Evolutionary conservation across 192 early-diverging fungal species (phyloP), one percentile per base, ranked within the genome.

Genomic region (Spinellus fusiger): DNA sequence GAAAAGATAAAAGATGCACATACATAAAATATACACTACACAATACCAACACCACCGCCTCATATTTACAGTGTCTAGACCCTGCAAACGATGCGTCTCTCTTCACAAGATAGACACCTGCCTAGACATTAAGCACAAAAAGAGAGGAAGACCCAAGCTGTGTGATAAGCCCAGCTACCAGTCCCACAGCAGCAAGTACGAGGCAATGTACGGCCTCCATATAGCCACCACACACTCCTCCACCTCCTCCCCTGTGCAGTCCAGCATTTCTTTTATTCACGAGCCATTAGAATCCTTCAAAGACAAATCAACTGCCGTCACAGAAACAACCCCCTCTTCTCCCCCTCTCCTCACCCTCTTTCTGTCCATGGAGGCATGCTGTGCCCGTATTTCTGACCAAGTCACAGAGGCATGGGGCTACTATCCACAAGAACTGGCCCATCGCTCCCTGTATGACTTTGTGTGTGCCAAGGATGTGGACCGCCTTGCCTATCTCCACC

Each of bases 71-170:
- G 83, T 83, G 8, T 76, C 78, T 15, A 74, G 93, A 26, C 93
- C 93, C 6, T 94, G 93, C 68, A 83, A 82, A 64, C 74, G 90
- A 33, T 94, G 93, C 69, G 76, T 85, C 18, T 76, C 84, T 7
- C 61, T 90, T 26, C 84, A 83, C 29, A 89, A 86, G 69, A 76
- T 79, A 29, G 89, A 89, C 62, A 84, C 86, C 13, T 94, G 93
- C 64, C 75, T 84, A n/a, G 93, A 94, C 69, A 87, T 91, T 34
- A 84, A 88, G 75, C 90, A 92, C 74, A 94, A 94, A 68, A 89
- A 88, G 58, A 78, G 93, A 56, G 93, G 93, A 31, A 77, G 93
- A 8, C 93, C 93, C 46, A 88, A 86, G 57, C 70, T 86, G 48
- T 77, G 84, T 59, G 85, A 88, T 60, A 86, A 80, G 34, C 68